Percentiles rank a stretch among this genome's conserved stretches.
These are phyloP conservation scores for Rhododendron vialii DNA, from an alignment of 148 eudicot genomes.

Conservation along the genomic window DNA sequence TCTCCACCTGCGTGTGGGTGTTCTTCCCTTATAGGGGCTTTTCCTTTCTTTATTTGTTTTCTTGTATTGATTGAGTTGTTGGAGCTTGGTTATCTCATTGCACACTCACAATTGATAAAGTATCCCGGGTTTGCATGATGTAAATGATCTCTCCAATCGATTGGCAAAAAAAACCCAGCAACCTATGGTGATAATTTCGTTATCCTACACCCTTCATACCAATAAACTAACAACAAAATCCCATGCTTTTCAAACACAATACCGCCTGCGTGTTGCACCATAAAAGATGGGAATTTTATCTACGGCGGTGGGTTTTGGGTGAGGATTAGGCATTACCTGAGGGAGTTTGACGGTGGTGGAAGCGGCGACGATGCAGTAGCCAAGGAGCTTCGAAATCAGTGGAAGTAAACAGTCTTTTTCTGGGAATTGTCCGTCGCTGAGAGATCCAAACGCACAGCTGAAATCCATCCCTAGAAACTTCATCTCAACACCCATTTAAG, in stretches of 20 bases:
- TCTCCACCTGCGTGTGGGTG: not conserved
- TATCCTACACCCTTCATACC: not conserved
- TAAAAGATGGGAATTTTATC: not conserved
- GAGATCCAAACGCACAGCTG: constrained; percentile 54
- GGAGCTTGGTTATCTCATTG: not conserved
- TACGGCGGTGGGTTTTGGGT: not conserved
- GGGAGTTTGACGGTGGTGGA: constrained; percentile 96
- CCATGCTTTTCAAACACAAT: not conserved
- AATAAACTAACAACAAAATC: not conserved
- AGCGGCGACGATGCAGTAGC: constrained; percentile 87
- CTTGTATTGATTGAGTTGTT: not conserved
- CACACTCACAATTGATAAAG: not conserved
- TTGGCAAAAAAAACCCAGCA: not conserved
- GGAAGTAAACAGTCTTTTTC: constrained; percentile 77
- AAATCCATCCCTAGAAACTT: constrained; percentile 83
- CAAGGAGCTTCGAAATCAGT: constrained; percentile 79
- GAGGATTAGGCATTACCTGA: constrained; percentile 41
- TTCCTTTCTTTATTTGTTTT: too few species aligned
- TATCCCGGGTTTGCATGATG: not conserved
- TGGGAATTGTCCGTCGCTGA: constrained; percentile 54
- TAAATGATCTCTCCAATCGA: not conserved
- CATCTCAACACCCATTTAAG: constrained; percentile 30
- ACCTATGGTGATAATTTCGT: not conserved
- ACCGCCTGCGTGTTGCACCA: not conserved
- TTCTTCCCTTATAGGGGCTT: not conserved